Percentiles rank a stretch among this genome's conserved stretches.
Evolutionary conservation across 345 rosid species (phyloP).

Genomic region (Gossypioides kirkii): DNA sequence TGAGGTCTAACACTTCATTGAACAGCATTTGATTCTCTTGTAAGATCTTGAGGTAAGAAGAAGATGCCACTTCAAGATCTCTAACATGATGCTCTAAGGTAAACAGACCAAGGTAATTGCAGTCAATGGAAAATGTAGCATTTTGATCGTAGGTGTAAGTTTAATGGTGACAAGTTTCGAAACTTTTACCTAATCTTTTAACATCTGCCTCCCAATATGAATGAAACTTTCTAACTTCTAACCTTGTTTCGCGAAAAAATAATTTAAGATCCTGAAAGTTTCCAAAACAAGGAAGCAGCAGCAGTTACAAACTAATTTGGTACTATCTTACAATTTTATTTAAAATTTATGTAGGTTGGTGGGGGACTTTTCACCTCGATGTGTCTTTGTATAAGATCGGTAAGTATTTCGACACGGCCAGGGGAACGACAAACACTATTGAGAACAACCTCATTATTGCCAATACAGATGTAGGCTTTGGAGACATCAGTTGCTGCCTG

Average conservation of each 20-base stretch:
- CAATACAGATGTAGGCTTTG: constrained; percentile 64
- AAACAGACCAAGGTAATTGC: not conserved
- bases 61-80: constrained; percentile 69
- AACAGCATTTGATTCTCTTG: constrained; percentile 85
- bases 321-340: not conserved
- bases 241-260: constrained; percentile 41
- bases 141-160: not conserved
- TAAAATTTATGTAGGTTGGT: not conserved
- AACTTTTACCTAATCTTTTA: constrained; percentile 51
- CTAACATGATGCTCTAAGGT: constrained; percentile 60
- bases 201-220: constrained; percentile 62
- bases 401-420: constrained; percentile 31
- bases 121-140: not conserved
- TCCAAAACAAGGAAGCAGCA: not conserved
- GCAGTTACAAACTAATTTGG: not conserved
- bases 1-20: constrained; percentile 96
- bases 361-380: constrained; percentile 45
- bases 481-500: constrained; percentile 58
- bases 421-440: constrained; percentile 23
- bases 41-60: constrained; percentile 72
- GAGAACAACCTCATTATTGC: constrained; percentile 34
- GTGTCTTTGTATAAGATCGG: constrained; percentile 51
- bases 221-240: constrained; percentile 57
- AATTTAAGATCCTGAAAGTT: constrained; percentile 53
- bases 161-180: not conserved